Conservation (phyloP, 768 basidiomycete species). For the Suillus alpinus region DNA sequence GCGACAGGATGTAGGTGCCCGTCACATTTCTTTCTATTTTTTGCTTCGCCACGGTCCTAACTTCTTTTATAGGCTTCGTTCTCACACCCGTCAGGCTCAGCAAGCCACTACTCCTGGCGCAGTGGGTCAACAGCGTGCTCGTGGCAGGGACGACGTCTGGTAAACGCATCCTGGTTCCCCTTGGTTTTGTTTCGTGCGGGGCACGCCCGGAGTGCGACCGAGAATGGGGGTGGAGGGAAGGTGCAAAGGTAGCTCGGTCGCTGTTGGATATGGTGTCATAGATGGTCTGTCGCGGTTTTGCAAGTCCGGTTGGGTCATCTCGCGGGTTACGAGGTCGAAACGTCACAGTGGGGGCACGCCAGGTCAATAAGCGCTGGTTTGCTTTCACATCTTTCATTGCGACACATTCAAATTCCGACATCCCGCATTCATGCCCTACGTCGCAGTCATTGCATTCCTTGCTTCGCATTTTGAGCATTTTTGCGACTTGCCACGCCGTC, state of each 20-base stretch:
- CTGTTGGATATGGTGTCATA: slow-evolving; percentile 31
- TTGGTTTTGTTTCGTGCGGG: slow-evolving; percentile 32
- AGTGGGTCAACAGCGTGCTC: slow-evolving; percentile 44
- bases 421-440: slow-evolving; percentile 17
- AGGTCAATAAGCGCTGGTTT: slow-evolving; percentile 11
- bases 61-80: slow-evolving; percentile 62
- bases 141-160: slow-evolving; percentile 48
- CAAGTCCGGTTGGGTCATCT: slow-evolving; percentile 13
- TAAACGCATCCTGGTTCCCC: slow-evolving; percentile 26
- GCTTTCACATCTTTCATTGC: slow-evolving; percentile 15
- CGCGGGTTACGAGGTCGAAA: slow-evolving; percentile 13
- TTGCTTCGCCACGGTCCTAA: slow-evolving; percentile 15
- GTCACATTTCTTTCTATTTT: slow-evolving; percentile 15
- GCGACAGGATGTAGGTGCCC: slow-evolving; percentile 74
- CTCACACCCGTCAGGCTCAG: slow-evolving; percentile 75
- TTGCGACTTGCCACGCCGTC: slow-evolving; percentile 22
- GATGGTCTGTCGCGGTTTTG: slow-evolving; percentile 33
- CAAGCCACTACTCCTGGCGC: slow-evolving; percentile 52
- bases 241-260: slow-evolving; percentile 33
- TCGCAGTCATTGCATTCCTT: slow-evolving; percentile 16
- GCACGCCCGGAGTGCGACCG: slow-evolving; percentile 46
- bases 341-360: slow-evolving; percentile 22
- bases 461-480: slow-evolving; percentile 17
- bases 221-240: slow-evolving; percentile 38
- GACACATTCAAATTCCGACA: slow-evolving; percentile 11